Evolutionary conservation across 441 rosid species (phyloP), one percentile per base, ranked within the genome.

Genomic region (Biscutella laevigata): DNA sequence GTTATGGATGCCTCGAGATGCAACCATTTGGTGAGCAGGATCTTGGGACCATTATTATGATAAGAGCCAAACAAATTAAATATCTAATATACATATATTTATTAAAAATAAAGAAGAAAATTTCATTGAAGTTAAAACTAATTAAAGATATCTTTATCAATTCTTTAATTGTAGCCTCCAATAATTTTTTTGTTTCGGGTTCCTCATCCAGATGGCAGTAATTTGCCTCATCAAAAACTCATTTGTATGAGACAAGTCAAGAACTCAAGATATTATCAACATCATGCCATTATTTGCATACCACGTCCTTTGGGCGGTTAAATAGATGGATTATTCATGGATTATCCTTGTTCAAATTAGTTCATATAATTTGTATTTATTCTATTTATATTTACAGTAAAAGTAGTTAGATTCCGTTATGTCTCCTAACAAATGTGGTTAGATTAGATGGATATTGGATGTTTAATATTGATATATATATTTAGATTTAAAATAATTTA

Each of bases 11-110:
- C 58, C 57, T 57, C 59, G 27, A 41, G 63, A 57, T 34, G 27
- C 59, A 64, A 30, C 63, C 58, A 64, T 64, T n/a, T 64, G 30
- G 30, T 39, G 57, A 12, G 15, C 22, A 58, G 57, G 41, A 41
- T 57, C 58, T 57, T 42, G 58, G 64, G 58, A 64, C 69, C 69
- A 64, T 64, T 49, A 42, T 28, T 38, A 28, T 13, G 64, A 64
- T 49, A 64, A 64, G 64, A 56, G 57, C 64, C 27, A 64, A 64
- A 57, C 32, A 43, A 36, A 21, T 53, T n/a, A n/a, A 37, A 53
- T 39, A 40, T n/a, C n/a, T n/a, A n/a, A n/a, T n/a, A n/a, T n/a
- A n/a, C n/a, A n/a, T n/a, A n/a, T n/a, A n/a, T n/a, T n/a, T n/a
- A n/a, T n/a, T n/a, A n/a, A n/a, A n/a, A n/a, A n/a, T n/a, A n/a